These are phyloP conservation scores for Lichtheimia ornata DNA, from an alignment of 371 early-diverging fungal genomes.

Conservation along the genomic window DNA sequence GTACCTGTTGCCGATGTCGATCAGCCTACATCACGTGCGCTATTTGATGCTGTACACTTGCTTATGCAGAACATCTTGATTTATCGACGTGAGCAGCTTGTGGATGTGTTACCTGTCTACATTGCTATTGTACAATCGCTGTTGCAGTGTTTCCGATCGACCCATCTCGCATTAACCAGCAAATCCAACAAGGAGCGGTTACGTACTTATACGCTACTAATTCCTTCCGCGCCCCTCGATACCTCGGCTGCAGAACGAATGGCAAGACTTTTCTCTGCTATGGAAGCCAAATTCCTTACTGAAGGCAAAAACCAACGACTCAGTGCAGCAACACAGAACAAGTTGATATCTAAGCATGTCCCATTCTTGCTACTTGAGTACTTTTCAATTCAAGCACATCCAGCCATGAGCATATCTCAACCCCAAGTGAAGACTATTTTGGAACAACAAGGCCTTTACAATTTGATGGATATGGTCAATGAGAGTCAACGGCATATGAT, in stretches of 20 bases:
- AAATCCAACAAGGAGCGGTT: conserved; percentile 4
- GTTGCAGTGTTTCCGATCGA: conserved; percentile 59
- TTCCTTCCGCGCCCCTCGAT: conserved; percentile 12
- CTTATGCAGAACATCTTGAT: conserved; percentile 45
- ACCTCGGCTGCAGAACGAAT: conserved; percentile 8
- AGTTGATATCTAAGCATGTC: conserved; percentile 69
- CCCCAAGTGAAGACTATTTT: conserved; percentile 56
- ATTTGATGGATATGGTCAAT: conserved; percentile 69
- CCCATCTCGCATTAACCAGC: conserved; percentile 52
- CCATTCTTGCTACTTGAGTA: conserved; percentile 69
- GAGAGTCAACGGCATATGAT: conserved; percentile 70
- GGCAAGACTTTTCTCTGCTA: conserved; percentile 2
- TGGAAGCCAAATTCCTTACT: conserved; percentile 9
- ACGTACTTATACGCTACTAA: not conserved
- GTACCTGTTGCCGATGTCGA: conserved; percentile 19
- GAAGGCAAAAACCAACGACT: conserved; percentile 3
- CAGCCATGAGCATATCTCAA: conserved; percentile 52
- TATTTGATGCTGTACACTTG: conserved; percentile 47
- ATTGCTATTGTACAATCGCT: conserved; percentile 50
- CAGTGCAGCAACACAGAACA: conserved; percentile 11
- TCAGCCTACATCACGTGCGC: conserved; percentile 19
- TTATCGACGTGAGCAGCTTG: conserved; percentile 48
- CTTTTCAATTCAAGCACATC: conserved; percentile 64
- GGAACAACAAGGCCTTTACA: conserved; percentile 59
- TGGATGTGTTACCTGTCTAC: conserved; percentile 49